A percentile compares a stretch with the other conserved stretches of the same genome.
Evolutionary conservation across 225 moss, liverwort and hornwort species (phyloP).

Genomic region (Climacium dendroides): DNA sequence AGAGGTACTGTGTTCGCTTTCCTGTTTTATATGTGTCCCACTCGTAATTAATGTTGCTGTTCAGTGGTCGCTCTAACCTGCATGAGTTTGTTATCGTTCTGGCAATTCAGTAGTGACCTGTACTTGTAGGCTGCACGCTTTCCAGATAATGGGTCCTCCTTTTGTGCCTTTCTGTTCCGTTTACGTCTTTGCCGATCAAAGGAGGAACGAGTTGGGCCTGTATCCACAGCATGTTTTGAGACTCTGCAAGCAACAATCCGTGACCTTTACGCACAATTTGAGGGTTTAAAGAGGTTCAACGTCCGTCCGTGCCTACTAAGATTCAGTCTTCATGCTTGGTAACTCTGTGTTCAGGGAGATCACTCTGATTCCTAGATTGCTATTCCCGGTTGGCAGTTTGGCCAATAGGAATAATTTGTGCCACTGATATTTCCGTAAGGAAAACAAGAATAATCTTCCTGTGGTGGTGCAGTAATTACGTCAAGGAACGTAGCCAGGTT

Average conservation of each 20-base stretch:
- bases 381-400: neutral
- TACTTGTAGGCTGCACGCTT: neutral
- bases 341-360: neutral
- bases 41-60: neutral
- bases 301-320: neutral
- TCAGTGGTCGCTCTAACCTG: neutral
- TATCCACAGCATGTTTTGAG: neutral
- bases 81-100: neutral
- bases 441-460: neutral
- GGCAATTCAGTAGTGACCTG: neutral
- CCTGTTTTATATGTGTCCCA: neutral
- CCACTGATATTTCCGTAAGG: neutral
- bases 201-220: neutral
- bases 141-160: neutral
- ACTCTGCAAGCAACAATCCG: neutral
- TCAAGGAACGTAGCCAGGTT: neutral
- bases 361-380: neutral
- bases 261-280: neutral
- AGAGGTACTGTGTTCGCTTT: constrained; percentile 15
- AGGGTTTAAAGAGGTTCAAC: neutral
- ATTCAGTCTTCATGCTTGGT: neutral
- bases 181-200: neutral
- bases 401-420: no score
- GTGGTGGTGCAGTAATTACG: neutral
- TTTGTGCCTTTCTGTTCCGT: neutral